These are phyloP conservation scores for Arachis stenosperma DNA, from an alignment of 306 rosid species.

Conservation along the genomic window DNA sequence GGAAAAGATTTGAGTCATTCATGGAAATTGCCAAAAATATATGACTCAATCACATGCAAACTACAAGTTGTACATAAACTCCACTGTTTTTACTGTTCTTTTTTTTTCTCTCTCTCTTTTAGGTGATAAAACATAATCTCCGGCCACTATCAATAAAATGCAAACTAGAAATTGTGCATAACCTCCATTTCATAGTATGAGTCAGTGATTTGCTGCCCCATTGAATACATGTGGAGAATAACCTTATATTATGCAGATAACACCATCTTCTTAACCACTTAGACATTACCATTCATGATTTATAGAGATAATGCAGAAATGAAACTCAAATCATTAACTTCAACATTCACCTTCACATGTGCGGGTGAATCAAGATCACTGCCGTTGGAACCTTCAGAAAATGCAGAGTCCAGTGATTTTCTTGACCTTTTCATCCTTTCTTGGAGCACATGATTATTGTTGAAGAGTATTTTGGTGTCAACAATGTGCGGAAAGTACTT, in stretches of 20 bases:
- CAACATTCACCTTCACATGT: conserved; percentile 71
- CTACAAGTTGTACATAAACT: too few relatives aligned
- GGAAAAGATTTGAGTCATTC: conserved; percentile 11
- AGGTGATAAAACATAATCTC: background rate
- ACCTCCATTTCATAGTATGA: background rate
- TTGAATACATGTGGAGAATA: conserved; percentile 2
- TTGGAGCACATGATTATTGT: conserved; percentile 57
- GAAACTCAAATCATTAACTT: conserved; percentile 85
- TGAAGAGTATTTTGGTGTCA: conserved; percentile 87
- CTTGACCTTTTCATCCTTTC: conserved; percentile 68
- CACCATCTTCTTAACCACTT: conserved; percentile 24
- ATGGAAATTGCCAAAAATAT: background rate
- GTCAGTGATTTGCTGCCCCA: conserved; percentile 2
- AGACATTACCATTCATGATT: conserved; percentile 17
- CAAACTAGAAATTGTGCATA: background rate
- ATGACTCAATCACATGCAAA: too few relatives aligned
- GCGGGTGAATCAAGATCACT: conserved; percentile 39
- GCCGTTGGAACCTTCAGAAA: conserved; percentile 59
- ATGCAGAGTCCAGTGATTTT: conserved; percentile 78
- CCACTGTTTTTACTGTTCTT: too few relatives aligned
- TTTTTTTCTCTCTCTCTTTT: too few relatives aligned
- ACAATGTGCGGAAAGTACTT: conserved; percentile 70
- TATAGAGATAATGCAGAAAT: conserved; percentile 23
- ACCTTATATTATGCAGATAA: background rate
- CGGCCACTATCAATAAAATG: too few relatives aligned